Base-by-base conservation (phyloP, 768 basidiomycete species). In the Dacryopinax spathularia region DNA sequence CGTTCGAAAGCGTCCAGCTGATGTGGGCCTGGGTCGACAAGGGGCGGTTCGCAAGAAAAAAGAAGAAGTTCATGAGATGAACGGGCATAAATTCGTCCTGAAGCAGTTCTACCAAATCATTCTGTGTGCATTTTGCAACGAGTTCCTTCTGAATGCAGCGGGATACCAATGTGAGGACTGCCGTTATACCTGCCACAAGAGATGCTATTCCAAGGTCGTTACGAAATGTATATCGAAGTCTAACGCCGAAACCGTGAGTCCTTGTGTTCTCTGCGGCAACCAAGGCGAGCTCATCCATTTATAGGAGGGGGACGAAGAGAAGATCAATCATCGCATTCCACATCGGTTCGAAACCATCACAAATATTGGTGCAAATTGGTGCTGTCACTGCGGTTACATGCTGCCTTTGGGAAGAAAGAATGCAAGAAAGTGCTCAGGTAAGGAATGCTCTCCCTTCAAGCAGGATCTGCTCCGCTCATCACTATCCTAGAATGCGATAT, bases 101-200 rank as follows among this genome's bases (percentile, higher is more conserved):
- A 84, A 87, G 48, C 96, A 98, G 75, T 99, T 99, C 79, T 98
- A 96, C 74, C 94, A 97, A 73, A 84, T 98, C 72, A 96, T 99
- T 81, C 82, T 97, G 61, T 99, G 96, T 73, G 96, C 96, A 2
- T 91, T 96, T 75, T 99, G 96, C 78, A 87, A 84, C 76, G 95
- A 98, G 70, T 98, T 99, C 78, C 80, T 99, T 64, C 88, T 97
- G 73, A 97, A 98, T 66, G 95, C 92, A 1, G 80, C 88, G 65
- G 96, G 96, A n/a, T 96, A 93, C 75, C 95, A 97, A 76, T 99
- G 96, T 79, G 96, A 98, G 71, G 96, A 99, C 73, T 99, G 96
- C 74, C 87, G 92, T 66, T 99, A 98, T 74, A 92, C 91, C 1
- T 99, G 96, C 75, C 96, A 99, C 81, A 95, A 94, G 80, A 95